Evolutionary conservation across 371 early-diverging fungal species (phyloP), one percentile per base, ranked within the genome.

Genomic region (Rhizopus stolonifer): DNA sequence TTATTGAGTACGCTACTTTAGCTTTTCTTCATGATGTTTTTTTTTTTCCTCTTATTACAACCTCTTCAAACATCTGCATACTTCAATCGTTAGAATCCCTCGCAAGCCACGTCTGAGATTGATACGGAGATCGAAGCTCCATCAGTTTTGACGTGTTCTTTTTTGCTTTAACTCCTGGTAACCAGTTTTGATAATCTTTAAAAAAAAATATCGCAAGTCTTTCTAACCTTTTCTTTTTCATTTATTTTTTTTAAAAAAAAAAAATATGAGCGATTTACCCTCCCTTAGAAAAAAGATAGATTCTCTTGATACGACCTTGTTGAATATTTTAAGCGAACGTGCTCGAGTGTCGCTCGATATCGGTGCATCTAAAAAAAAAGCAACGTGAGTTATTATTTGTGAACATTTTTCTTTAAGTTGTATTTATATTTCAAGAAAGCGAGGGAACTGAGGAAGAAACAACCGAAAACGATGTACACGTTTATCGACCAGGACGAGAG

Each of bases 301-400:
- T 58, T 74, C 83, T n/a, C 70, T 94, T 21, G 93, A 93, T 68
- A 70, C 79, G 23, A 80, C 86, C 32, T 68, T 94, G 29, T 88
- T 94, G 29, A 69, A 81, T 22, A 70, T 92, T 26, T 80, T 92
- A 15, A 94, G 91, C 72, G 90, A 93, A 63, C 86, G 92, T n/a
- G 93, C 94, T 8, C 81, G 81, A 31, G 77, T 92, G n/a, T 88
- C 91, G 21, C 80, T 92, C 39, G 87, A 87, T 61, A 89, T 94
- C 57, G 93, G 92, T 3, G 79, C 83, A 11, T 88, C 88, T 24
- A 92, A 94, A 66, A 73, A 34, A 44, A 51, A 31, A 47, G 52
- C 55, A 17, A 49, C 22, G 60, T 60, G 48, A 49, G 44, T 44
- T 9, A 13, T 8, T 25, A 15, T 11, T n/a, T 4, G 11, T 4